Evolutionary conservation across 768 basidiomycete species (phyloP), one percentile per base, ranked within the genome.

Genomic region (Leccinum broughii): DNA sequence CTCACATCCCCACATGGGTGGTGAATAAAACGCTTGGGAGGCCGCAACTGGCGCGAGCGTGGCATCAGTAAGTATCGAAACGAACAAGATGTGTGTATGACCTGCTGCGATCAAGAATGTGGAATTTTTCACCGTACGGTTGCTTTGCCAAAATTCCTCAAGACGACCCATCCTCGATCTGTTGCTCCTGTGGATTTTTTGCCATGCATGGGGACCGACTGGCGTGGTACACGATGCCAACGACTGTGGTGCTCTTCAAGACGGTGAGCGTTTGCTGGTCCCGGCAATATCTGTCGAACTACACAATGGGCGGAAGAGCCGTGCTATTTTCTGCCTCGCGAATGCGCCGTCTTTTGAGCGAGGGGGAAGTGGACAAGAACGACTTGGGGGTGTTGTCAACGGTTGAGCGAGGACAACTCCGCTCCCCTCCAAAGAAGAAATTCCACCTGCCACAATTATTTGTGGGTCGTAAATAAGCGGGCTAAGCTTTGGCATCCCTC

Each of bases 51-150:
- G 58, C 55, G 57, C 59, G 46, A 62, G 66, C 54, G 58, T 56
- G 52, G 37, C 49, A 53, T n/a, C 55, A 68, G 71, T 64, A 61
- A 71, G 67, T 69, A 63, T 58, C 61, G 65, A 59, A 59, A 63
- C 54, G 54, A 60, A 66, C 59, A 59, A 64, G 62, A 58, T 22
- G 60, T 57, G 62, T 59, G 61, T 17, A 72, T 54, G 61, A 55
- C 61, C 35, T 62, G 71, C 63, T 63, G 66, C 51, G 58, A 63
- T 32, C 67, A 63, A 71, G 65, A 57, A 55, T 44, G 17, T 53
- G 55, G 60, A 60, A 63, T 72, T 70, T 71, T 71, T 63, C 66
- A 68, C 72, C 72, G 70, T 59, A n/a, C 54, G 58, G 55, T 44
- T 54, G 35, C 54, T 30, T 41, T 55, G 67, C 41, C 64, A 35